Evolutionary conservation across 768 basidiomycete genomes (phyloP).

Genomic region (Pleurotus djamor): DNA sequence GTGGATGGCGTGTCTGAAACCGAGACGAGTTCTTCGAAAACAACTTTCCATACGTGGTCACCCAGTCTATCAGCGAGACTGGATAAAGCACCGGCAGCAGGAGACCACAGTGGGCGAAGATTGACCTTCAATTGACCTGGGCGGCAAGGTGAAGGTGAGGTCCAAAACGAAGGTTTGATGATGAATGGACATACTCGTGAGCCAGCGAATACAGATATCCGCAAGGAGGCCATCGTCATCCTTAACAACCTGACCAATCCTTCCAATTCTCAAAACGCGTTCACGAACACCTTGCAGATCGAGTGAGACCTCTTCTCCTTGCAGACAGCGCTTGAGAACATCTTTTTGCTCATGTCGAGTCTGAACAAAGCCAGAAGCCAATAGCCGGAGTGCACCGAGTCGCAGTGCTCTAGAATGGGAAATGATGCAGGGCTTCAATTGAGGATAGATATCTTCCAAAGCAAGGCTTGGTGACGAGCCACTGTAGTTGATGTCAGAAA

Average conservation of each 20-base stretch:
- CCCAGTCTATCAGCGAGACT: constrained; percentile 53
- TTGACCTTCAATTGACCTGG: constrained; percentile 89
- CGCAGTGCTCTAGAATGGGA: constrained; percentile 75
- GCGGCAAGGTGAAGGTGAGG: neutral
- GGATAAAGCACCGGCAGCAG: constrained; percentile 68
- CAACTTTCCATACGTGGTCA: constrained; percentile 66
- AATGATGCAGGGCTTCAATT: constrained; percentile 52
- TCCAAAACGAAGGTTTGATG: neutral
- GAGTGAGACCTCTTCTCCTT: constrained; percentile 79
- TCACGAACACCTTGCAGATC: constrained; percentile 84
- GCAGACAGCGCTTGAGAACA: constrained; percentile 63
- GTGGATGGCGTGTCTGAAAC: constrained; percentile 17
- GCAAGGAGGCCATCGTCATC: constrained; percentile 55
- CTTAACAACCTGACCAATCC: constrained; percentile 60
- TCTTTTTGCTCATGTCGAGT: constrained; percentile 42
- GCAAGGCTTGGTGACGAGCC: constrained; percentile 18
- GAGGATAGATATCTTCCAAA: constrained; percentile 49
- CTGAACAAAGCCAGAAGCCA: constrained; percentile 50
- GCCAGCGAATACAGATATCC: constrained; percentile 68
- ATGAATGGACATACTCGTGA: constrained; percentile 51
- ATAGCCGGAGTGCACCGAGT: constrained; percentile 59
- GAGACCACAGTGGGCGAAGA: constrained; percentile 86
- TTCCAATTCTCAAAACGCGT: constrained; percentile 73
- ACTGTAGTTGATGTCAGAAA: neutral
- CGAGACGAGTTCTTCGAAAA: constrained; percentile 61